phyloP scores from a whole-genome alignment of 495 filamentous ascomycete genomes.

The Trichoderma asperelloides region DNA sequence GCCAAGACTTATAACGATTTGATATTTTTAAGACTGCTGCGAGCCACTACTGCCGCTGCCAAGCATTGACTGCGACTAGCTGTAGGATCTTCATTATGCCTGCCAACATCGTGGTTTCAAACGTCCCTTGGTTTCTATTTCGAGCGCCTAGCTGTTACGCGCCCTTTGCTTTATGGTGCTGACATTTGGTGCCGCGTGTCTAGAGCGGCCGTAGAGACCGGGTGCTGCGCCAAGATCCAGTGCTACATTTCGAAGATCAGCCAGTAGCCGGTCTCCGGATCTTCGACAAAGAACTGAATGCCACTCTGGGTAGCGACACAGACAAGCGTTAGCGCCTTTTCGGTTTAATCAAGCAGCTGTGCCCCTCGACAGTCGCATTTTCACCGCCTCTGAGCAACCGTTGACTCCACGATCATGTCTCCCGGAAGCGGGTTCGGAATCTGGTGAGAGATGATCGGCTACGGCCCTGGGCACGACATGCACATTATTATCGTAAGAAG shows the following conservation, averaged over 20 bases:
- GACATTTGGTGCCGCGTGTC: background rate
- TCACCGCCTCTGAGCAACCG: background rate
- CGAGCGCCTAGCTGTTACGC: background rate
- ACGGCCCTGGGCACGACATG: background rate
- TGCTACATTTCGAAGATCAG: conserved; percentile 1
- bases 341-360: background rate
- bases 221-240: background rate
- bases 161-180: background rate
- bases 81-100: background rate
- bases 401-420: background rate
- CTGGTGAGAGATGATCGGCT: conserved; percentile 1
- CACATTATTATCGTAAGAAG: background rate
- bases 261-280: conserved; percentile 4
- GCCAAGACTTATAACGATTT: background rate
- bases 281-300: background rate
- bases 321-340: background rate
- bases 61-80: background rate
- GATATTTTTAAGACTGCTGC: no score
- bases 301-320: background rate
- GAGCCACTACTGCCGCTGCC: background rate
- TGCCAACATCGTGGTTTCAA: background rate
- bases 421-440: background rate
- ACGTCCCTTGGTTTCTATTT: background rate
- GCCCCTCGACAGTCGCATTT: background rate
- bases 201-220: background rate